These are phyloP conservation scores for Penicillium sp. DNA, from an alignment of 2,329 filamentous ascomycete species.

Conservation along the genomic window DNA sequence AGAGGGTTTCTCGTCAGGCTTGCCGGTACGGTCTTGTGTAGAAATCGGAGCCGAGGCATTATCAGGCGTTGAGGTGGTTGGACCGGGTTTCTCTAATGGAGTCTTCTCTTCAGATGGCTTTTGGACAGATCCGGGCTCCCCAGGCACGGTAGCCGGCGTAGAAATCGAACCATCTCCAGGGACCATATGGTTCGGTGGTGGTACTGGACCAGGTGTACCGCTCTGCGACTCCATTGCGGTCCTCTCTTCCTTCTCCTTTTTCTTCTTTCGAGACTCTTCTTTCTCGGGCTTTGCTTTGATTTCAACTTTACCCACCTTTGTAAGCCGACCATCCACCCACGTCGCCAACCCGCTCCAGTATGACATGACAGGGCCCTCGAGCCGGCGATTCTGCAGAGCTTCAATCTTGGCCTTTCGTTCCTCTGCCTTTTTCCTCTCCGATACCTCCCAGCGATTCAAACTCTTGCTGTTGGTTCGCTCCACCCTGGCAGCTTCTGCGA, in stretches of 20 bases:
- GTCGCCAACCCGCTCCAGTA: conserved; percentile 92
- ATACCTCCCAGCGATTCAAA: conserved; percentile 89
- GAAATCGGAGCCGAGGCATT: not conserved
- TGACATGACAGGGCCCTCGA: conserved; percentile 85
- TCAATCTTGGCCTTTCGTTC: conserved; percentile 81
- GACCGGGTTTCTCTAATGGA: not conserved
- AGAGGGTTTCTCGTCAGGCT: not conserved
- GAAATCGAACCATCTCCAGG: not conserved
- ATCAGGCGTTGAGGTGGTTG: not conserved
- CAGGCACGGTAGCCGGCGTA: not conserved
- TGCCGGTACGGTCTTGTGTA: not conserved
- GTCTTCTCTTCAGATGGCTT: conserved; percentile 9
- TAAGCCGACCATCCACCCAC: conserved; percentile 75
- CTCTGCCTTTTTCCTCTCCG: conserved; percentile 84
- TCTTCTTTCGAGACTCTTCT: conserved; percentile 33
- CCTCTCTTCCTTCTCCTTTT: conserved; percentile 34
- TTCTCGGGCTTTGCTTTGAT: conserved; percentile 41
- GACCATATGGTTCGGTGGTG: not conserved
- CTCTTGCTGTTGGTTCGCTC: conserved; percentile 88
- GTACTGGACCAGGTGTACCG: conserved; percentile 6
- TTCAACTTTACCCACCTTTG: conserved; percentile 67
- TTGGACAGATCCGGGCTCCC: not conserved
- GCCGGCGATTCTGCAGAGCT: conserved; percentile 80
- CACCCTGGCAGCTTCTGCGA: conserved; percentile 78
- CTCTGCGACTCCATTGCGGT: conserved; percentile 22